phyloP scores from a whole-genome alignment of 139 green algal species.

The Tetraselmis chui region DNA sequence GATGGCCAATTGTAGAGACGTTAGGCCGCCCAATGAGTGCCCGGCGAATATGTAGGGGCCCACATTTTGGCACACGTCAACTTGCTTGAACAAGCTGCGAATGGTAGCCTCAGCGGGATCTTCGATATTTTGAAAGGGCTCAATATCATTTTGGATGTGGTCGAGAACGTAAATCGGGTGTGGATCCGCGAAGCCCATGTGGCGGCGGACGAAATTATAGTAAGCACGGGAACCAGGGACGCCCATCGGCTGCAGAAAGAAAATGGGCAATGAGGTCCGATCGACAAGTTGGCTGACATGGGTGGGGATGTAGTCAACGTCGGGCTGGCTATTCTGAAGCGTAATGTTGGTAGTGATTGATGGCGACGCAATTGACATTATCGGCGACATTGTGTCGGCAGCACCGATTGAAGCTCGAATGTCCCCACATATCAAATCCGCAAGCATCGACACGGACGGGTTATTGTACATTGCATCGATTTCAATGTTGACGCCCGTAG shows the following conservation, averaged over 20 bases:
- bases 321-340: too few species aligned
- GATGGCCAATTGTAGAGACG: background rate
- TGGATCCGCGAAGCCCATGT: background rate
- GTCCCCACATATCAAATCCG: too few species aligned
- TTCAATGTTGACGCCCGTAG: background rate
- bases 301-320: background rate
- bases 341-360: too few species aligned
- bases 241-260: background rate
- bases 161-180: background rate
- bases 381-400: too few species aligned
- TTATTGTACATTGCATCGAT: background rate
- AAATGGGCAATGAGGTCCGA: background rate
- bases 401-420: too few species aligned
- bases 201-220: background rate
- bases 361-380: too few species aligned
- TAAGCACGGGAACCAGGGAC: background rate
- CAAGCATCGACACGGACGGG: background rate
- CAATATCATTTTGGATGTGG: background rate
- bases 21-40: background rate
- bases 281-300: background rate
- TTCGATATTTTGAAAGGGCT: background rate
- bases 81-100: background rate
- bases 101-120: background rate
- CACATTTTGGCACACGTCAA: background rate
- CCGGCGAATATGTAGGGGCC: background rate